These are phyloP conservation scores for Epichloe gansuensis DNA, from an alignment of 2,329 filamentous ascomycete species.

Conservation along the genomic window DNA sequence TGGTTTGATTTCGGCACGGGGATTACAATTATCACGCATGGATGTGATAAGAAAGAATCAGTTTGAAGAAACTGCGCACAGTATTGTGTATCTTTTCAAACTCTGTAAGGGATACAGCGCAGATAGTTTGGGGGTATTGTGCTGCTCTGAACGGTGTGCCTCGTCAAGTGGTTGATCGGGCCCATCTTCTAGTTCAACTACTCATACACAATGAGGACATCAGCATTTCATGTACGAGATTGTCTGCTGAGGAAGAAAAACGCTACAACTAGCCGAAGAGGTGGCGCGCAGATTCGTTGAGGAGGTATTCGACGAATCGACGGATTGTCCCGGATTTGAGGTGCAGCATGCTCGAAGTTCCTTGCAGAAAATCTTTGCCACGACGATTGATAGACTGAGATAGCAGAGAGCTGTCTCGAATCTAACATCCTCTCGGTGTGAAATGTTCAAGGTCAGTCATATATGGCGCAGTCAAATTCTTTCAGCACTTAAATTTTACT, in stretches of 20 bases:
- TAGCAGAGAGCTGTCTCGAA: neutral
- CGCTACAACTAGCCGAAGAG: constrained; percentile 54
- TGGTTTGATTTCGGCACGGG: constrained; percentile 37
- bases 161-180: constrained; percentile 56
- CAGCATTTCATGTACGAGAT: constrained; percentile 54
- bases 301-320: constrained; percentile 9
- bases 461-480: neutral
- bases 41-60: constrained; percentile 48
- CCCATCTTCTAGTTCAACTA: constrained; percentile 59
- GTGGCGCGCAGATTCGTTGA: constrained; percentile 46
- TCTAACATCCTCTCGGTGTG: neutral
- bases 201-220: constrained; percentile 65
- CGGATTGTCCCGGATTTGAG: constrained; percentile 1
- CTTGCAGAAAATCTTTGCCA: neutral
- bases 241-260: constrained; percentile 52
- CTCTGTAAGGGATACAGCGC: constrained; percentile 54
- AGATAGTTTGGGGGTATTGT: constrained; percentile 82
- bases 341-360: constrained; percentile 9
- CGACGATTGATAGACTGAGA: neutral
- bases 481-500: neutral
- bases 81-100: constrained; percentile 65
- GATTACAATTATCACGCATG: constrained; percentile 57
- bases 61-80: constrained; percentile 39
- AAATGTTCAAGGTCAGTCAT: neutral
- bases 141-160: constrained; percentile 81